Evolutionary conservation across 306 rosid species (phyloP).

Genomic region (Rosa rugosa): DNA sequence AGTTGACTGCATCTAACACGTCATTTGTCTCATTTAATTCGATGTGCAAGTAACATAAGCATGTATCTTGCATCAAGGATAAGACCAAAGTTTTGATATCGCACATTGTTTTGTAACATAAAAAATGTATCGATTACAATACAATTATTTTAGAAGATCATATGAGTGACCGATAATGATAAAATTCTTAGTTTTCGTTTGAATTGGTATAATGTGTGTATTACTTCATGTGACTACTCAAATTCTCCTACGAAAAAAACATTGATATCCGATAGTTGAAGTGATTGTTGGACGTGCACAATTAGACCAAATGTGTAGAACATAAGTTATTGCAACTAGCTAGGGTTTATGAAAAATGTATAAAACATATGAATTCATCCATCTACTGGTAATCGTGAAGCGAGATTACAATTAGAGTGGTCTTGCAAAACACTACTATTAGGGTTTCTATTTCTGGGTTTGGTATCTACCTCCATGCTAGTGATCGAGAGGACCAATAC

Average conservation of each 20-base stretch:
- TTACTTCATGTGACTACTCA: neutral
- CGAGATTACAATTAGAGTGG: neutral
- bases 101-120: neutral
- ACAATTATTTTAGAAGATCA: neutral
- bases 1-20: neutral
- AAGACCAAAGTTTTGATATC: neutral
- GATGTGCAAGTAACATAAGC: neutral
- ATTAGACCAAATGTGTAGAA: neutral
- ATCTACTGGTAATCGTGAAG: no score
- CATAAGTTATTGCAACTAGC: neutral
- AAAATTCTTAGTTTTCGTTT: neutral
- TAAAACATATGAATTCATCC: no score
- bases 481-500: neutral
- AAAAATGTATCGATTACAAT: neutral
- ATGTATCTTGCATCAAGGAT: neutral
- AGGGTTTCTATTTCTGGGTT: neutral
- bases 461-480: neutral
- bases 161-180: neutral
- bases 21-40: neutral
- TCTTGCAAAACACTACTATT: neutral
- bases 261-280: neutral
- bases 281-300: neutral
- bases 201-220: neutral
- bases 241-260: neutral
- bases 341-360: neutral